Conservation (phyloP, 371 early-diverging fungal species). For the Mucor sp. region DNA sequence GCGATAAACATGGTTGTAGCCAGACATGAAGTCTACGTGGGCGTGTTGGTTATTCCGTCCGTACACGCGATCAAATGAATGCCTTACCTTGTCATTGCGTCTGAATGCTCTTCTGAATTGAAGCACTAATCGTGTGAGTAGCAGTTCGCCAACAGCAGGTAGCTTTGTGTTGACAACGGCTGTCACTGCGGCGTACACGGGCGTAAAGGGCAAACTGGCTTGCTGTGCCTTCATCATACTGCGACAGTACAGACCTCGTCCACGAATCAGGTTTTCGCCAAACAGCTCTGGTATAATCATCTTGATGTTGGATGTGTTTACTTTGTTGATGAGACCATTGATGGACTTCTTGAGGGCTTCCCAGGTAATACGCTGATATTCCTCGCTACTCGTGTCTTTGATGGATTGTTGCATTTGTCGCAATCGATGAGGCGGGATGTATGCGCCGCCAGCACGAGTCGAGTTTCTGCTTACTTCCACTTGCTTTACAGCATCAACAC, state of each 20-base stretch:
- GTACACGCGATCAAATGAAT: neutral
- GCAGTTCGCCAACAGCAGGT: conserved; percentile 88
- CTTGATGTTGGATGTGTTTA: conserved; percentile 90
- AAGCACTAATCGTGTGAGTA: conserved; percentile 82
- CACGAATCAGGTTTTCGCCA: conserved; percentile 90
- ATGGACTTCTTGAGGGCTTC: conserved; percentile 94
- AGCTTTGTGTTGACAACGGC: conserved; percentile 94
- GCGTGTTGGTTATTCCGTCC: neutral
- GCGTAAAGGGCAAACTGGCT: conserved; percentile 87
- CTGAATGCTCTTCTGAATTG: conserved; percentile 92
- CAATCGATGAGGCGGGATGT: conserved; percentile 90
- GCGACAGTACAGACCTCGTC: conserved; percentile 88
- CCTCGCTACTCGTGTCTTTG: conserved; percentile 72
- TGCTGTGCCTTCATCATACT: conserved; percentile 94
- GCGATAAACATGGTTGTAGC: conserved; percentile 89
- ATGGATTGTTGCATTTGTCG: conserved; percentile 82
- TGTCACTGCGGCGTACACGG: conserved; percentile 89
- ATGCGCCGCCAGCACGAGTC: conserved; percentile 79
- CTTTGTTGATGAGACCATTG: conserved; percentile 96
- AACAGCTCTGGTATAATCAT: conserved; percentile 90
- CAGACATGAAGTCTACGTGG: conserved; percentile 65
- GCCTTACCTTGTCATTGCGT: conserved; percentile 84
- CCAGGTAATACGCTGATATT: conserved; percentile 92
- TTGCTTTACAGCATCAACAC: conserved; percentile 8
- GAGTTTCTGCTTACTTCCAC: conserved; percentile 18